Base-by-base conservation (phyloP, 257 asterid species). In the Cinchona pubescens region DNA sequence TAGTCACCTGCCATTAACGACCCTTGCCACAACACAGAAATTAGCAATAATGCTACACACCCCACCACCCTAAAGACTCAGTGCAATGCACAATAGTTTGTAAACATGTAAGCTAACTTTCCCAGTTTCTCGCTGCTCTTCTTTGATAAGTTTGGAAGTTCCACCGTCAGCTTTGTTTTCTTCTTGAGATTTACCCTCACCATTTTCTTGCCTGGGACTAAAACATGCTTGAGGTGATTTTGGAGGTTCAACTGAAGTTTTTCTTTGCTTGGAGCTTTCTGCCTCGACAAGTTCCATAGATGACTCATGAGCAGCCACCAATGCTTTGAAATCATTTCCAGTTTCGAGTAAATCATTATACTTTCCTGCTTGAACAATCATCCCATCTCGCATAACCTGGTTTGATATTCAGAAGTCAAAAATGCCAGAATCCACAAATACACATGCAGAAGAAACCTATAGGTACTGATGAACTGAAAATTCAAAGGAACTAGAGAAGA, bases 61-160 rank as follows among this genome's bases (percentile, higher is more conserved):
- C 96, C 87, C 84, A 77, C 95, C 97, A 90, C 38, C 96, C 97
- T 18, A 61, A 92, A 53, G 91, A 86, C 82, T 84, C 87, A 0
- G 91, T 88, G 85, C 85, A 79, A 61, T 90, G 90, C 75, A n/a
- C n/a, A n/a, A n/a, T n/a, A 81, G 84, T 76, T 75, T 82, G 76
- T 90, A 92, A 30, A 87, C 91, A 0, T 65, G 71, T 15, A 84
- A 73, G 40, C 85, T 84, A 53, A 92, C 88, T n/a, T 73, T 80
- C 2, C 96, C 97, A 1, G 83, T 85, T 74, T 83, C 97, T 71
- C 97, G 77, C 78, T 89, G 91, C 69, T 92, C 97, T 1, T 92
- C 96, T 72, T 89, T 85, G 4, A 90, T 85, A 70, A 92, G 92
- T 78, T 86, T 89, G 10, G 91, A 81, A 53, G 72, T 79, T 1